phyloP scores from a whole-genome alignment of 176 grass and related monocot species.

The Avena sativa region DNA sequence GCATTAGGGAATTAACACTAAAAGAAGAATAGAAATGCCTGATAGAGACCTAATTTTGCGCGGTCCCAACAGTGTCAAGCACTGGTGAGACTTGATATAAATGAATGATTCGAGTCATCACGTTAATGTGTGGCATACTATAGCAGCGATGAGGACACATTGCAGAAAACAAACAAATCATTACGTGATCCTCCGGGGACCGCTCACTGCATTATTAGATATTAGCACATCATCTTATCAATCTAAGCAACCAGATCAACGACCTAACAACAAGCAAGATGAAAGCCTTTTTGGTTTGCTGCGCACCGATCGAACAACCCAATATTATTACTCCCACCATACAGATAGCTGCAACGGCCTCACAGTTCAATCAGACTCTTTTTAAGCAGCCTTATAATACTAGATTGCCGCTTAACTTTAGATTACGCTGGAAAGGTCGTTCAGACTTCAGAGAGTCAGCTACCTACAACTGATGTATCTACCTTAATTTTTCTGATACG shows the following conservation, averaged over 20 bases:
- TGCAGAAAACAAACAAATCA: constrained; percentile 32
- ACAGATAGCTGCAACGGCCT: background rate
- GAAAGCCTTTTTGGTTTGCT: constrained; percentile 27
- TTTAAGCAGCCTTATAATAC: constrained; percentile 15
- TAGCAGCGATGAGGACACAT: constrained; percentile 22
- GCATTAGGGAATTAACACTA: constrained; percentile 4
- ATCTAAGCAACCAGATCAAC: constrained; percentile 33
- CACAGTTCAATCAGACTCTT: constrained; percentile 16
- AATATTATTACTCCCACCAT: constrained; percentile 21
- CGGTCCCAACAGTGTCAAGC: background rate
- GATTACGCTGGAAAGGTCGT: background rate
- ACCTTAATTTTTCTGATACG: constrained; percentile 4
- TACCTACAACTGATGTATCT: background rate
- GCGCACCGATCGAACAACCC: constrained; percentile 15
- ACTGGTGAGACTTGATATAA: constrained; percentile 32
- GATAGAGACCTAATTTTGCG: constrained; percentile 18
- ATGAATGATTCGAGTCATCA: constrained; percentile 10
- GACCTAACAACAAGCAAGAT: constrained; percentile 33
- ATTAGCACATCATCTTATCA: background rate
- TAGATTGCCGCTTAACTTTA: background rate
- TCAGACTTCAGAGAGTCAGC: background rate
- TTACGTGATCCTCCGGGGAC: constrained; percentile 17
- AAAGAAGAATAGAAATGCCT: background rate
- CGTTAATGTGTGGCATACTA: constrained; percentile 14
- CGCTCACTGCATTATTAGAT: constrained; percentile 22